These are phyloP conservation scores for Colletotrichum lupini DNA, from an alignment of 2,329 filamentous ascomycete species.

Conservation along the genomic window DNA sequence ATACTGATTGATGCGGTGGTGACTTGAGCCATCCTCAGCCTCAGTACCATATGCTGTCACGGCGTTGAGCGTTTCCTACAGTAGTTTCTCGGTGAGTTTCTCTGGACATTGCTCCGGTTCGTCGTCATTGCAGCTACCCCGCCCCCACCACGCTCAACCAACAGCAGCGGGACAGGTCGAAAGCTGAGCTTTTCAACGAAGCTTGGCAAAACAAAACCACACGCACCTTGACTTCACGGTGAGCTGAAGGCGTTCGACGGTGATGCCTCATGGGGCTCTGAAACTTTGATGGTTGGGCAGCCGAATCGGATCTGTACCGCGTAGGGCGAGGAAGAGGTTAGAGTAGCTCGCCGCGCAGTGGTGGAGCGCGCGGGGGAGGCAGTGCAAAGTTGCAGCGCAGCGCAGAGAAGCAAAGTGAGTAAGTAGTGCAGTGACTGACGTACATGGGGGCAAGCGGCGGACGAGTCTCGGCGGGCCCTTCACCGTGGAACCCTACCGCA, in stretches of 20 bases:
- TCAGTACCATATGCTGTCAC: conserved; percentile 88
- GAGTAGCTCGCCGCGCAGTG: conserved; percentile 6
- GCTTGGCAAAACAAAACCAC: background rate
- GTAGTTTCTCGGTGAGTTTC: conserved; percentile 7
- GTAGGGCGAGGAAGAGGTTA: conserved; percentile 23
- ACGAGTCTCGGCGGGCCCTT: conserved; percentile 37
- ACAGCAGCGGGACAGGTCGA: conserved; percentile 33
- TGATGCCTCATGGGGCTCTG: conserved; percentile 69
- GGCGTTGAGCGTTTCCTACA: conserved; percentile 90
- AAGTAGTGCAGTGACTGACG: conserved; percentile 40
- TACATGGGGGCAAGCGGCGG: conserved; percentile 55
- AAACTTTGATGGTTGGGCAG: conserved; percentile 46
- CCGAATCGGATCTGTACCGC: conserved; percentile 32
- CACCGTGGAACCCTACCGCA: conserved; percentile 33
- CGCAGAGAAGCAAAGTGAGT: background rate
- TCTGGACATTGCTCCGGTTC: background rate
- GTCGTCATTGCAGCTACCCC: conserved; percentile 19
- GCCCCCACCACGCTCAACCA: conserved; percentile 26
- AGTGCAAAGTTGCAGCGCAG: conserved; percentile 32
- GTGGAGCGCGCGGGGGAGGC: conserved; percentile 35
- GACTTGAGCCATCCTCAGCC: conserved; percentile 81
- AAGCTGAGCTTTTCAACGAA: background rate
- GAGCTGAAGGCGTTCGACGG: conserved; percentile 65
- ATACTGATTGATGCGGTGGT: conserved; percentile 95
- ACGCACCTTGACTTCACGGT: conserved; percentile 67